Evolutionary conservation across 352 stramenopile genomes (phyloP), one percentile per base, ranked within the genome.

Genomic region (Elongisporangium prolatum): DNA sequence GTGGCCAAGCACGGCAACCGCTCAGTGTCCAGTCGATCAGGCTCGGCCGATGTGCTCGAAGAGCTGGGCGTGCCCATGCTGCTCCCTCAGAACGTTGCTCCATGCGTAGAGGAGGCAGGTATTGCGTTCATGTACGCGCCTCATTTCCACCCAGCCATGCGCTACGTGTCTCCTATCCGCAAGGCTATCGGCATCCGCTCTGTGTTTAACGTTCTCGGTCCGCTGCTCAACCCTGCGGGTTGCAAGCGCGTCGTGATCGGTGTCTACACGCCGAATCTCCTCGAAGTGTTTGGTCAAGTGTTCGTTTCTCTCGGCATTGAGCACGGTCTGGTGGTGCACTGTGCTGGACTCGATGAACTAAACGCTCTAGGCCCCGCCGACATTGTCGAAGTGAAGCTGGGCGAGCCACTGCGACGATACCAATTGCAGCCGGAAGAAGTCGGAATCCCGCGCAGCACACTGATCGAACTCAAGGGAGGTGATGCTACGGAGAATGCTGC

Each of bases 51-150:
- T 75, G 97, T 99, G 3, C 74, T 99, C 28, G 92, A 99, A 74
- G 87, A 88, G 38, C 77, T 99, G 14, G 97, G 97, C 47, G 89
- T 99, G 18, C 92, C 96, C 22, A 97, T 99, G 65, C 80, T 99
- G 25, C 75, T 73, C 48, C 91, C 97, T 0, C 63, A 84, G 1
- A 68, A 96, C 53, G 96, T 99, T 13, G 84, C 81, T n/a, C 62
- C 92, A 18, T 99, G 97, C 67, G 86, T 99, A 13, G 68, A 97
- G 22, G 64, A 93, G 50, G 88, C 90, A 51, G 82, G 89, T 52
- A 97, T 99, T 54, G 95, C 93, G 14, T 99, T 99, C 75, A 98
- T 99, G 88, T 99, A 96, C 77, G 95, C 96, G 51, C 96, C 96
- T 10, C 77, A 98, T 52, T 98, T 98, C 74, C 96, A 99, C 75